Percentiles rank a stretch among this genome's conserved stretches.
Evolutionary conservation across 805 yeast species (phyloP).

Genomic region (Kluyveromyces wickerhamii): DNA sequence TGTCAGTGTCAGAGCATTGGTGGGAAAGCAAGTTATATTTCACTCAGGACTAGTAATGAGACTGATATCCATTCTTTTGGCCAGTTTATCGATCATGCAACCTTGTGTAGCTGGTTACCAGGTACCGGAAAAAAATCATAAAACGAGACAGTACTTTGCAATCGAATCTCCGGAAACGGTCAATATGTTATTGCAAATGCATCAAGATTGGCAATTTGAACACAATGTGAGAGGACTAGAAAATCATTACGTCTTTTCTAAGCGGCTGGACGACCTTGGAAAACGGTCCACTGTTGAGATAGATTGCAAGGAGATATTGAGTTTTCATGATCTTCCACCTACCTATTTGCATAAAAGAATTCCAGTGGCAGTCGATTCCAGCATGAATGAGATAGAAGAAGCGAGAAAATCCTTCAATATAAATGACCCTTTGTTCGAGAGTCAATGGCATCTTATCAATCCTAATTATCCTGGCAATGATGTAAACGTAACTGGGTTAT

Average conservation of each 20-base stretch:
- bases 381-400: conserved; percentile 37
- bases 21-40: no score
- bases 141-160: conserved; percentile 48
- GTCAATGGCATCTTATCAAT: conserved; percentile 92
- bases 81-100: no score
- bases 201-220: conserved; percentile 49
- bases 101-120: no score
- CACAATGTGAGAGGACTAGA: conserved; percentile 55
- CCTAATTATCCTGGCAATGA: conserved; percentile 69
- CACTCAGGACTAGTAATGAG: no score
- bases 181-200: conserved; percentile 30
- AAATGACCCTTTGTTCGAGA: conserved; percentile 70
- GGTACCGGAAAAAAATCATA: conserved; percentile 44
- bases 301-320: conserved; percentile 18
- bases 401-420: conserved; percentile 52
- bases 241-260: conserved; percentile 60
- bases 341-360: conserved; percentile 46
- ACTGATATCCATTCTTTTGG: no score
- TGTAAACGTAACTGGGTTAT: conserved; percentile 76
- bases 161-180: conserved; percentile 42
- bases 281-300: background rate
- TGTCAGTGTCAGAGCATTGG: no score
- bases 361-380: conserved; percentile 53
- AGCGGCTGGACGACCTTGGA: conserved; percentile 18
- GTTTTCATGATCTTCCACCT: conserved; percentile 50